Evolutionary conservation across 1,284 basidiomycete species (phyloP).

Genomic region (Cystobasidiaceae sp.): DNA sequence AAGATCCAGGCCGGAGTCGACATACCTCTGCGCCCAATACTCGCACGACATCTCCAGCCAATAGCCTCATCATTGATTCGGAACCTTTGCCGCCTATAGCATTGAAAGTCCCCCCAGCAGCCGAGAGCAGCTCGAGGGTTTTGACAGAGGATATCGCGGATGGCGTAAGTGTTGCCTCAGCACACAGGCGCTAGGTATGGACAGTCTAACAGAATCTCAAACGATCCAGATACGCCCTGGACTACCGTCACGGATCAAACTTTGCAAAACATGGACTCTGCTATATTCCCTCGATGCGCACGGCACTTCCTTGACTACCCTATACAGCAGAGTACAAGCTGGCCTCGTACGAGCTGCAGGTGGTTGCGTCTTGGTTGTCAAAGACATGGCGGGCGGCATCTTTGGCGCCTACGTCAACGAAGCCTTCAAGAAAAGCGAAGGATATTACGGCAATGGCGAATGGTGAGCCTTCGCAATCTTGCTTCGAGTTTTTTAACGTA

Average conservation of each 20-base stretch:
- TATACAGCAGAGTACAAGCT: conserved; percentile 61
- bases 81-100: conserved; percentile 15
- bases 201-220: not conserved
- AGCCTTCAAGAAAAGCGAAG: conserved; percentile 54
- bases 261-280: conserved; percentile 75
- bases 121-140: not conserved
- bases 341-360: conserved; percentile 40
- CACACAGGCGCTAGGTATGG: not conserved
- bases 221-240: conserved; percentile 15
- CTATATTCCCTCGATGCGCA: conserved; percentile 93
- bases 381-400: conserved; percentile 57
- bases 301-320: conserved; percentile 82
- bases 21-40: not conserved
- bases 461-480: too few species aligned
- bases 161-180: not conserved
- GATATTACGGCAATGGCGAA: conserved; percentile 78
- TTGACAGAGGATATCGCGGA: conserved; percentile 28
- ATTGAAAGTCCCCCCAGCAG: conserved; percentile 5
- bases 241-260: conserved; percentile 72
- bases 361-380: conserved; percentile 58
- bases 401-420: conserved; percentile 82
- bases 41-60: not conserved
- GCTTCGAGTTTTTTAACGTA: too few species aligned
- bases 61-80: conserved; percentile 19
- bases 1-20: not conserved